Evolutionary conservation across 2,329 filamentous ascomycete species (phyloP).

Genomic region (Dothidotthia symphoricarpi): DNA sequence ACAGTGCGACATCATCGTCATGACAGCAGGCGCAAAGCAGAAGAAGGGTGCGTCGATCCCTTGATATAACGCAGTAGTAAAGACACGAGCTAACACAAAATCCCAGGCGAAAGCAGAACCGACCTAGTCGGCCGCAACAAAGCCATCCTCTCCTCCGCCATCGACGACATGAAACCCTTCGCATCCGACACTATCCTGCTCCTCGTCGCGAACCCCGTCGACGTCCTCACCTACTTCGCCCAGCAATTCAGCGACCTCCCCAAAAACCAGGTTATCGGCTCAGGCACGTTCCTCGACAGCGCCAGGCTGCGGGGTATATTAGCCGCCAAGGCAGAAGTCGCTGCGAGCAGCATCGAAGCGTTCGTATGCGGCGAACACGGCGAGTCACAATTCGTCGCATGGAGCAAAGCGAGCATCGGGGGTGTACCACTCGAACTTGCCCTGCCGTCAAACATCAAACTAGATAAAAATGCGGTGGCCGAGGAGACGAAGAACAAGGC

Average conservation of each 20-base stretch:
- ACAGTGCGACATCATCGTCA: conserved; percentile 23
- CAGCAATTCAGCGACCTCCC: conserved; percentile 16
- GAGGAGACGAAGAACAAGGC: conserved; percentile 20
- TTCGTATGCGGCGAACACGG: conserved; percentile 23
- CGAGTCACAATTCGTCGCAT: conserved; percentile 18
- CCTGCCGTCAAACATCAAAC: background rate
- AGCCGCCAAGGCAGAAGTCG: conserved; percentile 11
- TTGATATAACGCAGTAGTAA: background rate
- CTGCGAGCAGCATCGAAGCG: conserved; percentile 13
- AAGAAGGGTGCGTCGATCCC: conserved; percentile 13
- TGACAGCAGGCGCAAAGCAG: conserved; percentile 20
- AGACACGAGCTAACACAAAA: background rate
- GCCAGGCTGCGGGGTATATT: conserved; percentile 19
- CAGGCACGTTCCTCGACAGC: conserved; percentile 21
- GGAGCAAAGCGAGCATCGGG: conserved; percentile 12
- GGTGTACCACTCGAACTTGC: conserved; percentile 9
- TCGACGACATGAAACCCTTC: conserved; percentile 22
- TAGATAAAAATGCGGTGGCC: conserved; percentile 11
- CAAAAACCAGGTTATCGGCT: conserved; percentile 17
- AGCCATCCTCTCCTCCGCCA: conserved; percentile 19
- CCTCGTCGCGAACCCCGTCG: conserved; percentile 25
- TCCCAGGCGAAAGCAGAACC: conserved; percentile 17
- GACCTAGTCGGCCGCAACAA: conserved; percentile 24
- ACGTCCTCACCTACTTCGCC: conserved; percentile 20
- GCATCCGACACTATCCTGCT: conserved; percentile 15